Conservation (phyloP, 345 rosid genomes). For the Melastoma malabathricum region DNA sequence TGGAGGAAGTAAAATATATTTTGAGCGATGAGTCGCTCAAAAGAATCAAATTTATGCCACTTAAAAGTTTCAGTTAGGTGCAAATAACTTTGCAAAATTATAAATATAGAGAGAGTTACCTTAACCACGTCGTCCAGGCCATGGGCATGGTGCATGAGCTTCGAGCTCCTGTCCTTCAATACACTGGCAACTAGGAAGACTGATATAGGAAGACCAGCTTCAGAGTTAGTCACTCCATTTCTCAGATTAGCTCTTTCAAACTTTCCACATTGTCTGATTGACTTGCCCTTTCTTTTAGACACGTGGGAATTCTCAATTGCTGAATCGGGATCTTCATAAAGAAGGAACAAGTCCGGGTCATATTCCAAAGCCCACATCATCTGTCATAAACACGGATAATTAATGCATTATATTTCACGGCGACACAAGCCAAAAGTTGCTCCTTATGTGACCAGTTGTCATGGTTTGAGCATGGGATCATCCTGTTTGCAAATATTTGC, state of each 20-base stretch:
- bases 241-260: slow-evolving; percentile 80
- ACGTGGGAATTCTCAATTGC: slow-evolving; percentile 35
- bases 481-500: too few species aligned
- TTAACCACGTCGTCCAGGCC: slow-evolving; percentile 92
- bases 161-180: slow-evolving; percentile 84
- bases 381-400: slow-evolving; percentile 25
- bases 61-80: too few species aligned
- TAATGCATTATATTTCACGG: too few species aligned
- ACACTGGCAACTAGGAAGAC: slow-evolving; percentile 93
- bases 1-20: too few species aligned
- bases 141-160: slow-evolving; percentile 64
- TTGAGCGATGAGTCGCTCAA: too few species aligned
- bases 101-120: slow-evolving; percentile 17
- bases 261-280: slow-evolving; percentile 62
- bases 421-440: too few species aligned
- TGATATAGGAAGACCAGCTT: slow-evolving; percentile 77
- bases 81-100: background rate
- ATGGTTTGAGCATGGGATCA: too few species aligned
- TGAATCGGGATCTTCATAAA: slow-evolving; percentile 56
- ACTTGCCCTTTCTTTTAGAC: slow-evolving; percentile 44
- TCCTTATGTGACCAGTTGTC: too few species aligned
- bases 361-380: slow-evolving; percentile 99
- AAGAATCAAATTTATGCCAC: too few species aligned
- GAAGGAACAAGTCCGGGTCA: slow-evolving; percentile 57
- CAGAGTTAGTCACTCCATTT: slow-evolving; percentile 31